A percentile compares a stretch with the other conserved stretches of the same genome.
Conservation (phyloP, 1,284 basidiomycete species). For the Microbotryum silenes-acaulis region DNA sequence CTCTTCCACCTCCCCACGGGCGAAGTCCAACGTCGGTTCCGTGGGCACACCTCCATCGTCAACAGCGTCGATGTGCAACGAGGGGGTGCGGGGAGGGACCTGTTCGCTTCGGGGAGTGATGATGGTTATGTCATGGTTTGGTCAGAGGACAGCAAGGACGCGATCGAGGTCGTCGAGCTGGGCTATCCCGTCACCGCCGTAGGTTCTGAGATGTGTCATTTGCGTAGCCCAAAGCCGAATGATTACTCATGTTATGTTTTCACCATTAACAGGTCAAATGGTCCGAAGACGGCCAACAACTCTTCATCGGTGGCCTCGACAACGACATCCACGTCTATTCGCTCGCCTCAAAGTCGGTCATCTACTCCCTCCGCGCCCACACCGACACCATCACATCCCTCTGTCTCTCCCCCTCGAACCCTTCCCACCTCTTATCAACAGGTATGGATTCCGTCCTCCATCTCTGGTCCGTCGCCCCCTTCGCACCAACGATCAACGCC, state of each 20-base stretch:
- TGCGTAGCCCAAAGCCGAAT: not conserved
- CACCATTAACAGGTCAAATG: conserved; percentile 53
- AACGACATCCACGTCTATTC: conserved; percentile 92
- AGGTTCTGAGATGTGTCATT: not conserved
- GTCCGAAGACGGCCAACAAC: conserved; percentile 74
- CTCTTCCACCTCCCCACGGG: conserved; percentile 70
- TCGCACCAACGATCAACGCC: conserved; percentile 62
- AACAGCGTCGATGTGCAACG: conserved; percentile 60
- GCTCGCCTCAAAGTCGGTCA: conserved; percentile 64
- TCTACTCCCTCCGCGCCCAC: conserved; percentile 52
- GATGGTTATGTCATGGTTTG: conserved; percentile 82
- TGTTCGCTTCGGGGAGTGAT: conserved; percentile 75
- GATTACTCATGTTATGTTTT: not conserved
- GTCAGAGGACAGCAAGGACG: conserved; percentile 70
- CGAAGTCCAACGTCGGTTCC: conserved; percentile 58
- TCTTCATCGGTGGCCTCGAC: conserved; percentile 83
- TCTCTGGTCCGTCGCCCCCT: conserved; percentile 83
- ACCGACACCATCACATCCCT: conserved; percentile 77
- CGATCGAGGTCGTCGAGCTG: conserved; percentile 69
- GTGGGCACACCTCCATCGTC: conserved; percentile 79
- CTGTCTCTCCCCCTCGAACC: conserved; percentile 68
- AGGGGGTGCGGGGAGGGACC: conserved; percentile 60
- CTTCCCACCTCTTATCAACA: conserved; percentile 74
- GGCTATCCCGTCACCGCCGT: conserved; percentile 81
- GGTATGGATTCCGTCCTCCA: conserved; percentile 78